Evolutionary conservation across 345 rosid genomes (phyloP), one percentile per base, ranked within the genome.

Genomic region (Aurinia saxatilis): DNA sequence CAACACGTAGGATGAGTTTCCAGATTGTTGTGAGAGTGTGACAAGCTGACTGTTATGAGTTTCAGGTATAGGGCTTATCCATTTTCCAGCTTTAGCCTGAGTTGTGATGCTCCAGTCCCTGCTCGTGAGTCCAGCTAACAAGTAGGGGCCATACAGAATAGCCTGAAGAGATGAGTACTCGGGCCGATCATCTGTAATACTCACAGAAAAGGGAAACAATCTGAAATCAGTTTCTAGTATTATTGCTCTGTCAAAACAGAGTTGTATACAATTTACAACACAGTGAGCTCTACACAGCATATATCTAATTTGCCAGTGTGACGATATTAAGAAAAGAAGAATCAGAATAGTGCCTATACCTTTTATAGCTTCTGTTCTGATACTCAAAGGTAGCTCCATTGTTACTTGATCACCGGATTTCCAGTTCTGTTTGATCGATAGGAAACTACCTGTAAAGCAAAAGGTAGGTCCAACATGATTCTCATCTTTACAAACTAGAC

Each of bases 71-170:
- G 95, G 63, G 36, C 76, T 65, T 64, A 87, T 81, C 90, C 85
- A 87, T 29, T 81, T 83, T 15, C 77, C 75, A 30, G 19, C 44
- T 12, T 65, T 64, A 14, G 85, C 72, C 10, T 63, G 77, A 33
- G 88, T 56, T 67, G 74, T 77, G 58, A 83, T 53, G 70, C 84
- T 81, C 96, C 93, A 87, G 21, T 90, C 90, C 29, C 81, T 87
- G 33, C 57, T 73, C 2, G 82, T 82, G 60, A 70, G 79, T 23
- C 96, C 96, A 1, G 84, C 86, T 60, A 92, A 90, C 45, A 90
- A 80, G 73, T 85, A 84, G 7, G 95, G 97, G 4, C 99, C 99
- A 63, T 81, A 93, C 6, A 93, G 90, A 68, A 93, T 85, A 12
- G 97, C 97, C 38, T 78, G 84, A 49, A 93, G 17, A 9, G 97